These are phyloP conservation scores for Crithidia bombi DNA, from an alignment of 208 protist species.

Conservation along the genomic window DNA sequence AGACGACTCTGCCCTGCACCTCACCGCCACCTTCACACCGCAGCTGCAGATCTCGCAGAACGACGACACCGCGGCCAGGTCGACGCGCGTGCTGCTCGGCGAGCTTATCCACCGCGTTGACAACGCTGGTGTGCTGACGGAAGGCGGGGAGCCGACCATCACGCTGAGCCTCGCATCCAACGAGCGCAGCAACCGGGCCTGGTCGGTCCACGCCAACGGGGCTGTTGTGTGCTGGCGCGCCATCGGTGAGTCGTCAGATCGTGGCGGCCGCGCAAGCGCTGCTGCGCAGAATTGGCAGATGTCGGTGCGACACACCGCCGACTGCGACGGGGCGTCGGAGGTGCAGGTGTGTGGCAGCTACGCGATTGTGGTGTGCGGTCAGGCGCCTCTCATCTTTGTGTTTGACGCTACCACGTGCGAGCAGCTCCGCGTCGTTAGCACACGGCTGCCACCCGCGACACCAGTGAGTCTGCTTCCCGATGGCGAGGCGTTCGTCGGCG, in stretches of 20 bases:
- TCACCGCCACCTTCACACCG: constrained; percentile 38
- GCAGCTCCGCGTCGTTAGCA: constrained; percentile 54
- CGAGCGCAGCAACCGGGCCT: constrained; percentile 59
- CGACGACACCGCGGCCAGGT: background rate
- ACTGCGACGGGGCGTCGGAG: constrained; percentile 51
- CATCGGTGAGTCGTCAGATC: constrained; percentile 21
- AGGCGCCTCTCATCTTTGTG: constrained; percentile 56
- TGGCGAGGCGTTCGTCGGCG: constrained; percentile 68
- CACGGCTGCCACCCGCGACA: constrained; percentile 40
- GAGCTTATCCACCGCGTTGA: constrained; percentile 36
- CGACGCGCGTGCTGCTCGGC: constrained; percentile 19
- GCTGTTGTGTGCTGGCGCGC: constrained; percentile 78
- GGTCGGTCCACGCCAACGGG: constrained; percentile 70
- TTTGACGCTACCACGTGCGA: constrained; percentile 60
- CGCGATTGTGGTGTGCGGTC: constrained; percentile 64
- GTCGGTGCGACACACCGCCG: constrained; percentile 48
- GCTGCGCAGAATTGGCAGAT: constrained; percentile 56
- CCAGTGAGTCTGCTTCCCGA: constrained; percentile 63
- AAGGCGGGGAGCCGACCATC: constrained; percentile 31
- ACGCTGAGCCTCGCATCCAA: constrained; percentile 57
- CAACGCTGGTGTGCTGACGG: constrained; percentile 24
- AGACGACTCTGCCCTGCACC: constrained; percentile 22
- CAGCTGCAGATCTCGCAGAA: constrained; percentile 9
- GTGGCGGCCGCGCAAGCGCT: background rate
- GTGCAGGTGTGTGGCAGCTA: constrained; percentile 52